Conservation (phyloP, 2,329 filamentous ascomycete genomes). For the Cercospora sp. region DNA sequence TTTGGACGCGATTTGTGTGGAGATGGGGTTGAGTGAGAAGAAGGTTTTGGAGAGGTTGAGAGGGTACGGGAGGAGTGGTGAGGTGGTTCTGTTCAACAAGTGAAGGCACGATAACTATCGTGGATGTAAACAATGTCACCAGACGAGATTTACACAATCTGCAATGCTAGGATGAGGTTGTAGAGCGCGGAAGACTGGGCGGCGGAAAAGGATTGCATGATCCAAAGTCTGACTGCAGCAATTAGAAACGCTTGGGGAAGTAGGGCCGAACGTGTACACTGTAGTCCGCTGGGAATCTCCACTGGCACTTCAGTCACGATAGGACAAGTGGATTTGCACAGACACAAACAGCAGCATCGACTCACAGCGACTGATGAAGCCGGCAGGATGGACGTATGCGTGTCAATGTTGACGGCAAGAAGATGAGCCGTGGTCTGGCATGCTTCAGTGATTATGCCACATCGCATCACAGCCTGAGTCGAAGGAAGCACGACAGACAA, state of each 20-base stretch:
- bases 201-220: background rate
- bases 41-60: conserved; percentile 70
- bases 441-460: background rate
- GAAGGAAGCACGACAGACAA: background rate
- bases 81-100: conserved; percentile 36
- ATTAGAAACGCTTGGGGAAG: background rate
- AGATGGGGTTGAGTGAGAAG: conserved; percentile 67
- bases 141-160: background rate
- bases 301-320: no score
- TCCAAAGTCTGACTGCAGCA: background rate
- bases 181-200: background rate
- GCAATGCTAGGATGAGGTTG: background rate
- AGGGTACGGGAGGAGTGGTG: conserved; percentile 42
- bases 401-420: no score
- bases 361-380: no score
- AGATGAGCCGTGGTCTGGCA: background rate
- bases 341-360: no score
- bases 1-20: conserved; percentile 81
- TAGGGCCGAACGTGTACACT: no score
- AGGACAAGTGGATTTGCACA: no score
- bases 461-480: background rate
- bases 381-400: no score
- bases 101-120: conserved; percentile 14
- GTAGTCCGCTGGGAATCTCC: no score
- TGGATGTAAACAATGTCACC: no score